Percentiles rank a stretch among this genome's conserved stretches.
phyloP scores from a whole-genome alignment of 2,329 filamentous ascomycete genomes.

The Diplocarpon mali region DNA sequence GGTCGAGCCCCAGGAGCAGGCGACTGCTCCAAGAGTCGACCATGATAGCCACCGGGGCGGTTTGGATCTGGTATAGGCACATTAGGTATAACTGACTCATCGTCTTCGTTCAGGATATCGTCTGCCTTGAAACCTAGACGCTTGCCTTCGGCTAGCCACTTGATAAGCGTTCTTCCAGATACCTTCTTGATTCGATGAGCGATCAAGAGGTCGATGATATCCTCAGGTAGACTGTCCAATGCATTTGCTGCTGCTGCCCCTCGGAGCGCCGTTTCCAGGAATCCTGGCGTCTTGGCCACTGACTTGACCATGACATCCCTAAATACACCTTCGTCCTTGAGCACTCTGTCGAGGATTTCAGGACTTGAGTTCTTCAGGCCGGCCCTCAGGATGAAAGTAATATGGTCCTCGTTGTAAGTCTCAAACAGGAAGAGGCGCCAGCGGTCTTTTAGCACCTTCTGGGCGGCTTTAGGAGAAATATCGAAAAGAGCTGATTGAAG shows the following conservation, averaged over 20 bases:
- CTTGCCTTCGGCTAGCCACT: conserved; percentile 19
- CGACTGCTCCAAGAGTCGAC: neutral
- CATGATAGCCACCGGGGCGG: neutral
- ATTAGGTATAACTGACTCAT: conserved; percentile 15
- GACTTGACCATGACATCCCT: conserved; percentile 12
- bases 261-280: conserved; percentile 14
- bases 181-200: conserved; percentile 15
- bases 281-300: conserved; percentile 7
- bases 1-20: neutral
- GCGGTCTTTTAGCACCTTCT: conserved; percentile 15
- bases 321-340: conserved; percentile 16
- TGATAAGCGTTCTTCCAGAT: conserved; percentile 17
- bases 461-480: conserved; percentile 15
- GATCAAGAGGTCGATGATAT: conserved; percentile 16
- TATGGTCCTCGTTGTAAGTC: conserved; percentile 15
- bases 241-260: conserved; percentile 5
- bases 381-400: conserved; percentile 21
- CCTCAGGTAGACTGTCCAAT: conserved; percentile 13
- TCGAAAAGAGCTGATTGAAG: conserved; percentile 15
- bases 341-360: conserved; percentile 15
- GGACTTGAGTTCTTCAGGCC: conserved; percentile 19
- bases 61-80: neutral
- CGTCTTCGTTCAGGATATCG: conserved; percentile 20
- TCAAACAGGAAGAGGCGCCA: conserved; percentile 20
- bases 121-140: conserved; percentile 23